These are phyloP conservation scores for Nemania sp. DNA, from an alignment of 2,329 filamentous ascomycete species.

Conservation along the genomic window DNA sequence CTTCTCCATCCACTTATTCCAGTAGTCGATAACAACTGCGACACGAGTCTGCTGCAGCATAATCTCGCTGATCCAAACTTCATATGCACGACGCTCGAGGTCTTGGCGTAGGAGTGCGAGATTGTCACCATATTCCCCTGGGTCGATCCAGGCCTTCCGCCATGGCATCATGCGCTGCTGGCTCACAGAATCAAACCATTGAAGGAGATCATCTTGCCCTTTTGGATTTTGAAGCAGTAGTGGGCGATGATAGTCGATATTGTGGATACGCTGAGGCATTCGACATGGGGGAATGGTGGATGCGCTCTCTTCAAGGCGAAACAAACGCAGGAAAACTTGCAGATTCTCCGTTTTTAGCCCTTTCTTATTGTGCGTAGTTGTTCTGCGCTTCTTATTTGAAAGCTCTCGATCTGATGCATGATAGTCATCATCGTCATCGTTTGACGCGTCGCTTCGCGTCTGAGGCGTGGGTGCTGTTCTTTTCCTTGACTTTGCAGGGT, in stretches of 20 bases:
- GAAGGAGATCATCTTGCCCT: constrained; percentile 46
- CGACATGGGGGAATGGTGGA: constrained; percentile 19
- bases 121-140: constrained; percentile 31
- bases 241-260: constrained; percentile 53
- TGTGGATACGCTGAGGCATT: constrained; percentile 42
- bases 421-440: constrained; percentile 25
- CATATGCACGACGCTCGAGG: constrained; percentile 61
- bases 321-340: constrained; percentile 31
- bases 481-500: constrained; percentile 21
- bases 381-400: constrained; percentile 30
- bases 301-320: constrained; percentile 13
- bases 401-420: constrained; percentile 18
- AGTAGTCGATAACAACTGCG: constrained; percentile 63
- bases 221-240: constrained; percentile 48
- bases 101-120: constrained; percentile 43
- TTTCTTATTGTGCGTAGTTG: constrained; percentile 18
- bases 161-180: constrained; percentile 58
- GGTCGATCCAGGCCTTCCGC: constrained; percentile 61
- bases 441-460: constrained; percentile 25
- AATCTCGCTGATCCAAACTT: constrained; percentile 69
- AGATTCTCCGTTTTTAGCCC: constrained; percentile 16
- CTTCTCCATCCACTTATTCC: constrained; percentile 62
- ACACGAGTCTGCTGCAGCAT: constrained; percentile 71
- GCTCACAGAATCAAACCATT: constrained; percentile 56
- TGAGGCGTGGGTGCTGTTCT: constrained; percentile 12